Conservation (phyloP, 73 alveolate genomes). For the Symbiodinium natans region DNA sequence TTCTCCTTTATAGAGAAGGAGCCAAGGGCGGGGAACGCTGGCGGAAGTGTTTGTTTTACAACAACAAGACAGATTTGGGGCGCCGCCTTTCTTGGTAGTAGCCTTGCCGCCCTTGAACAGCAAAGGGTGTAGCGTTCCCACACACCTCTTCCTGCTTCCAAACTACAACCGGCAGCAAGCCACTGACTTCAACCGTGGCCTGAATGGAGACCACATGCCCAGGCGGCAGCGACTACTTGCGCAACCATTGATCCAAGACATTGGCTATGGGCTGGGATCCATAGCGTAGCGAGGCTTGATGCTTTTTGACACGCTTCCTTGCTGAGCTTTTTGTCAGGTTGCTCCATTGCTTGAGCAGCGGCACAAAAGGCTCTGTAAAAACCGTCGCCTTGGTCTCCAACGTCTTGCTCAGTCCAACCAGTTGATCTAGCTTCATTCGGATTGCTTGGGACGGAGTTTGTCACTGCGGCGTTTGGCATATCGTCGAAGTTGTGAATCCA, state of each 20-base stretch:
- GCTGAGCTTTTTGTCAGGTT: not conserved
- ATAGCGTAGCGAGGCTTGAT: not conserved
- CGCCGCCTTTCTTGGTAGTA: not conserved
- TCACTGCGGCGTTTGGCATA: too few species aligned
- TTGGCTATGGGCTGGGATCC: not conserved
- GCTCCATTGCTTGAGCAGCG: too few species aligned
- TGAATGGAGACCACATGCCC: constrained; percentile 15
- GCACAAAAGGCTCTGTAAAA: not conserved
- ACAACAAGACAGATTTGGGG: too few species aligned
- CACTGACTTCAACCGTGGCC: not conserved
- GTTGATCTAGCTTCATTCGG: not conserved
- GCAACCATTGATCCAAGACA: not conserved
- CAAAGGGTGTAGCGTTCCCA: constrained; percentile 14
- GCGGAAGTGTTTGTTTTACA: too few species aligned
- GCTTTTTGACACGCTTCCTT: not conserved
- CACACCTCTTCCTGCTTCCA: not conserved
- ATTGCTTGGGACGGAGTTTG: not conserved
- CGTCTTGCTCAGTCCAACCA: not conserved
- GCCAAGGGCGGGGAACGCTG: too few species aligned
- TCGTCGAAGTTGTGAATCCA: too few species aligned
- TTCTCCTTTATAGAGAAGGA: too few species aligned
- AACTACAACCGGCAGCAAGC: not conserved
- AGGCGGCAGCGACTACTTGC: not conserved
- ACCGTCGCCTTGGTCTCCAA: not conserved
- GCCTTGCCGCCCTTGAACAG: not conserved